Percentiles rank a stretch among this genome's conserved stretches.
phyloP scores from a whole-genome alignment of 208 protist genomes.

The Trypanosomatidae sp. region DNA sequence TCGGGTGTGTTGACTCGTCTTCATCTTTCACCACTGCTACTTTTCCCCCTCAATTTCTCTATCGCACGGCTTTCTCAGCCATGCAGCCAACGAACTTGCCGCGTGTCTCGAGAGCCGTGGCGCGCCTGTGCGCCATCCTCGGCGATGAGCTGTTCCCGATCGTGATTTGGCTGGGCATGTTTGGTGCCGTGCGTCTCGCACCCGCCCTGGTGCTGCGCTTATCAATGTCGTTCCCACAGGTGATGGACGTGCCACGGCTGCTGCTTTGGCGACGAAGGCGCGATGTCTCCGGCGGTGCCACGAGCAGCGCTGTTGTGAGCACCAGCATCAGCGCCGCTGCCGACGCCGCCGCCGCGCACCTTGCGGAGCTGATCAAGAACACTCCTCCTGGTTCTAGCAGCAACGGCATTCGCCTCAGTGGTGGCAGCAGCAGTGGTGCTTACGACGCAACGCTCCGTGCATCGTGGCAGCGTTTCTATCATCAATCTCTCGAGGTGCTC shows the following conservation, averaged over 20 bases:
- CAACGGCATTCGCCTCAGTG: background rate
- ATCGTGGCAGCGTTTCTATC: conserved; percentile 2
- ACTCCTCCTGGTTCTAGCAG: conserved; percentile 14
- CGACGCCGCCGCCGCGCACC: conserved; percentile 15
- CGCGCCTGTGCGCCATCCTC: conserved; percentile 5
- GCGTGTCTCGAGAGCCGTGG: background rate
- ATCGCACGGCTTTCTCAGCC: background rate
- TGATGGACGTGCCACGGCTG: conserved; percentile 26
- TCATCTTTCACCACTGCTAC: background rate
- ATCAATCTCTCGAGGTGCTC: conserved; percentile 8
- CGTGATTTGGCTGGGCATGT: conserved; percentile 21
- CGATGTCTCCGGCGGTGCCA: background rate
- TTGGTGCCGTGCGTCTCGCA: conserved; percentile 21
- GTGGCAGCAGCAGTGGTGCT: background rate
- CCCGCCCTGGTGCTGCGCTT: conserved; percentile 19
- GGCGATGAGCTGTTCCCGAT: conserved; percentile 28
- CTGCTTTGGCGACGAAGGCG: conserved; percentile 22
- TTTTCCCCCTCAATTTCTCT: background rate
- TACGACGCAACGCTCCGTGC: conserved; percentile 2
- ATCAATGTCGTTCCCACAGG: conserved; percentile 26
- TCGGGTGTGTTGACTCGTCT: background rate
- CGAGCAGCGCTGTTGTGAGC: background rate
- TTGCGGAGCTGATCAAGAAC: conserved; percentile 18
- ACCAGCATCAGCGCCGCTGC: conserved; percentile 3
- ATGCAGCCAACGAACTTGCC: background rate